These are phyloP conservation scores for Aureobasidium leucospermi DNA, from an alignment of 2,329 filamentous ascomycete genomes.

Conservation along the genomic window DNA sequence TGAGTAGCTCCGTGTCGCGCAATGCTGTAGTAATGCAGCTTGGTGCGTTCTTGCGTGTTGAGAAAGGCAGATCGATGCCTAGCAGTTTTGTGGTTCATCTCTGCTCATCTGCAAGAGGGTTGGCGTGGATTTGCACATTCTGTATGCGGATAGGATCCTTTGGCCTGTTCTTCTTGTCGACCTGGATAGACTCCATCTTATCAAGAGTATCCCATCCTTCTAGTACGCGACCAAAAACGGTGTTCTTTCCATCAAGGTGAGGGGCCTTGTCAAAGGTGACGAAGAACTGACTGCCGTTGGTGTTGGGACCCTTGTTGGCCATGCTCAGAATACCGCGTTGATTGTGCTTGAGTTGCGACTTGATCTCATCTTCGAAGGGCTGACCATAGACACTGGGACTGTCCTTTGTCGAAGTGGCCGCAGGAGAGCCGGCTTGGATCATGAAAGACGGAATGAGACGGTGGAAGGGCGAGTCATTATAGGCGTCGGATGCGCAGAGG, in stretches of 20 bases:
- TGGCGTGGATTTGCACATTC: constrained; percentile 67
- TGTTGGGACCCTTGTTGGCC: constrained; percentile 90
- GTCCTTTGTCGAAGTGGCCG: constrained; percentile 31
- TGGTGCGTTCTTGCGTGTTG: neutral
- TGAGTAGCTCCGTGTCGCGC: neutral
- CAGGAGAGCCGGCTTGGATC: constrained; percentile 61
- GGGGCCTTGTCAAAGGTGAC: constrained; percentile 69
- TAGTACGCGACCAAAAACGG: constrained; percentile 69
- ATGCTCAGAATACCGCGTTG: constrained; percentile 63
- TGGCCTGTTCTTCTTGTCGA: constrained; percentile 73
- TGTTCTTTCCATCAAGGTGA: constrained; percentile 78
- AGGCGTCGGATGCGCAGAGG: constrained; percentile 73
- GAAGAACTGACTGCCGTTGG: constrained; percentile 89
- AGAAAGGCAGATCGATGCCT: too few relatives aligned
- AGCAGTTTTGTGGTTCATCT: constrained; percentile 19
- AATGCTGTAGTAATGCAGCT: neutral
- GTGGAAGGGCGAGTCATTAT: constrained; percentile 69
- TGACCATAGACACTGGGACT: constrained; percentile 60
- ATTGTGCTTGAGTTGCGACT: constrained; percentile 45
- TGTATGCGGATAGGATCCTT: constrained; percentile 61
- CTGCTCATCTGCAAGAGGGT: constrained; percentile 55
- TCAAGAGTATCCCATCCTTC: constrained; percentile 55
- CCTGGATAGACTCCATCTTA: constrained; percentile 61
- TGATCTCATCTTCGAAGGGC: constrained; percentile 76
- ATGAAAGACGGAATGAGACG: constrained; percentile 76